Evolutionary conservation across 768 basidiomycete species (phyloP).

Genomic region (Exidia glandulosa): DNA sequence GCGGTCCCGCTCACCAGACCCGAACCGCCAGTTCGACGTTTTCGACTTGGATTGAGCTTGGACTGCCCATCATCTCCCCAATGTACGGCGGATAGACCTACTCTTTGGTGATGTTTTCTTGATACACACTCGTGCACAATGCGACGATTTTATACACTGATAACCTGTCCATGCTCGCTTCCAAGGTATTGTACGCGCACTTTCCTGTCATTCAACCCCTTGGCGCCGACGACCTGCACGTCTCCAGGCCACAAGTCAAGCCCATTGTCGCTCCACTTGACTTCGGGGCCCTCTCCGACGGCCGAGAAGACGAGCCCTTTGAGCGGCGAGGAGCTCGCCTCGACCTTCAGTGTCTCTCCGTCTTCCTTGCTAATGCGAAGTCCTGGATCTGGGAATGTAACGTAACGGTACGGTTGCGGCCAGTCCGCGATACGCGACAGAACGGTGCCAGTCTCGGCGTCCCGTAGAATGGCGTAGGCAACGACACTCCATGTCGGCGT

Average conservation of each 20-base stretch:
- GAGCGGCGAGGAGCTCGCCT: conserved; percentile 29
- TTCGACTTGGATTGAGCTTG: background rate
- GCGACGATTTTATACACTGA: background rate
- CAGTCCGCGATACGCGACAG: too few species aligned
- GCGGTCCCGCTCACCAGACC: background rate
- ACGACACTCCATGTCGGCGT: too few species aligned
- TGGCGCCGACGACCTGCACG: conserved; percentile 19
- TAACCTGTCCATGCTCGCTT: conserved; percentile 1
- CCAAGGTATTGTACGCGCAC: conserved; percentile 15
- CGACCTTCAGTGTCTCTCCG: conserved; percentile 48
- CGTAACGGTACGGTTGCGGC: too few species aligned
- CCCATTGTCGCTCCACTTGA: conserved; percentile 27
- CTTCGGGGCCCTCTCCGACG: conserved; percentile 15
- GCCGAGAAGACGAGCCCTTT: conserved; percentile 29
- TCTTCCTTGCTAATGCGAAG: conserved; percentile 54
- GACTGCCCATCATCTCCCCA: too few species aligned
- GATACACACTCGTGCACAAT: too few species aligned
- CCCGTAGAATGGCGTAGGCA: too few species aligned
- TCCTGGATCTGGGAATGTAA: too few species aligned
- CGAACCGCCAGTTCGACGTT: background rate
- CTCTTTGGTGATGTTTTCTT: too few species aligned
- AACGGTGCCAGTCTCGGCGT: too few species aligned
- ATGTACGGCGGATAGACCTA: too few species aligned
- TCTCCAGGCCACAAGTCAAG: conserved; percentile 31
- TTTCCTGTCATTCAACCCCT: conserved; percentile 20